These are phyloP conservation scores for Phytophthora pistaciae DNA, from an alignment of 352 stramenopile genomes.

Conservation along the genomic window DNA sequence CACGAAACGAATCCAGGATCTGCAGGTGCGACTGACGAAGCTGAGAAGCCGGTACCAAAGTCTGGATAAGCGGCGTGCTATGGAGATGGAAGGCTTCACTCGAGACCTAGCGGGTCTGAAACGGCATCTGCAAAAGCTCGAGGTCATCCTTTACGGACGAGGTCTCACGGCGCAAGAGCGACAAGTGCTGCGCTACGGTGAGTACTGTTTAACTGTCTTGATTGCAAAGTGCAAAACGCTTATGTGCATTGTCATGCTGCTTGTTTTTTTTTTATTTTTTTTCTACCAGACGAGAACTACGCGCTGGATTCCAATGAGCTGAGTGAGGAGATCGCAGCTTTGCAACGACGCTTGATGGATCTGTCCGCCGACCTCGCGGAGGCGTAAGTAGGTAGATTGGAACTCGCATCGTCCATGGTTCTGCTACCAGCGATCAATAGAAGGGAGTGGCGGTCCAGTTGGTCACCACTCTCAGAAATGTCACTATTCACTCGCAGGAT, in stretches of 20 bases:
- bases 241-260: background rate
- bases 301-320: slow-evolving; percentile 67
- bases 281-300: slow-evolving; percentile 52
- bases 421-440: background rate
- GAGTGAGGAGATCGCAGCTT: slow-evolving; percentile 64
- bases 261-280: background rate
- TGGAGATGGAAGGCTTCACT: slow-evolving; percentile 90
- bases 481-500: background rate
- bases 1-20: slow-evolving; percentile 69
- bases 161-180: slow-evolving; percentile 54
- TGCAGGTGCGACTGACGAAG: slow-evolving; percentile 75
- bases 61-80: slow-evolving; percentile 71
- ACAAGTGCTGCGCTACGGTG: slow-evolving; percentile 56
- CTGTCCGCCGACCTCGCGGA: slow-evolving; percentile 63
- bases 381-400: slow-evolving; percentile 23
- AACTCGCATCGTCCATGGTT: background rate
- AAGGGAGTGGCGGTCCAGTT: background rate
- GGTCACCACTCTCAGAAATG: background rate
- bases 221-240: background rate
- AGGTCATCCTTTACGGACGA: slow-evolving; percentile 72
- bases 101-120: slow-evolving; percentile 69
- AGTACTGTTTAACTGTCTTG: slow-evolving; percentile 1
- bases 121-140: slow-evolving; percentile 75
- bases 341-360: slow-evolving; percentile 73
- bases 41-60: slow-evolving; percentile 65